Conservation (phyloP, 441 rosid species). For the Bruguiera hainesii region DNA sequence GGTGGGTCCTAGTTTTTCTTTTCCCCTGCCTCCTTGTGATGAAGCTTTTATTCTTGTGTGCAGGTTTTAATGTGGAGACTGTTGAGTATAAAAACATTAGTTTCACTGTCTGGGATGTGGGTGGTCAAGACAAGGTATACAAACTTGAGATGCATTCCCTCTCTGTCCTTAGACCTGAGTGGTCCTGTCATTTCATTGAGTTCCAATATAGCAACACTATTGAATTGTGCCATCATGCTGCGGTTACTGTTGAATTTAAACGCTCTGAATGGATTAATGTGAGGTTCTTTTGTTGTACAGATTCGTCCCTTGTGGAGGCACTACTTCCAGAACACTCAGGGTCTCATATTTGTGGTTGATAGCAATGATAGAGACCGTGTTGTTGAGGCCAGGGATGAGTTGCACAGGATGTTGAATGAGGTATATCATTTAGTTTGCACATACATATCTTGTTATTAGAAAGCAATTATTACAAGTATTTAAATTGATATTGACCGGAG, state of each 20-base stretch:
- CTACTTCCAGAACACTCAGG: conserved; percentile 82
- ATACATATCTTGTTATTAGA: neutral
- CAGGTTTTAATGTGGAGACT: conserved; percentile 84
- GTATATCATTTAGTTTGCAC: conserved; percentile 29
- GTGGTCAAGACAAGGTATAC: conserved; percentile 85
- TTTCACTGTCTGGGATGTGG: conserved; percentile 91
- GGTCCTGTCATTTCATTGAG: neutral
- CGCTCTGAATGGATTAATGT: conserved; percentile 2
- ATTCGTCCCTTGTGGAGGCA: conserved; percentile 91
- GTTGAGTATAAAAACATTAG: conserved; percentile 85
- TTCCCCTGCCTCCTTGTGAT: neutral
- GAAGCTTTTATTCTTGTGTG: neutral
- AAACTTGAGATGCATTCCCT: neutral
- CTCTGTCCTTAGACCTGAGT: neutral
- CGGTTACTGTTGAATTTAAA: neutral
- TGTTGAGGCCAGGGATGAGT: conserved; percentile 84
- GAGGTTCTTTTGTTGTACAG: conserved; percentile 29
- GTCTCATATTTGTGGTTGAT: conserved; percentile 84
- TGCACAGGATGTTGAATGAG: conserved; percentile 85
- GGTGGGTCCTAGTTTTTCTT: no score
- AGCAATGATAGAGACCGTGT: conserved; percentile 84
- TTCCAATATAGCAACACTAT: neutral
- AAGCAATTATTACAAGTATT: neutral
- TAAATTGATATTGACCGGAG: neutral
- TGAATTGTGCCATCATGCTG: no score